Evolutionary conservation across 2,329 filamentous ascomycete species (phyloP).

Genomic region (Arachnomyces sp.): DNA sequence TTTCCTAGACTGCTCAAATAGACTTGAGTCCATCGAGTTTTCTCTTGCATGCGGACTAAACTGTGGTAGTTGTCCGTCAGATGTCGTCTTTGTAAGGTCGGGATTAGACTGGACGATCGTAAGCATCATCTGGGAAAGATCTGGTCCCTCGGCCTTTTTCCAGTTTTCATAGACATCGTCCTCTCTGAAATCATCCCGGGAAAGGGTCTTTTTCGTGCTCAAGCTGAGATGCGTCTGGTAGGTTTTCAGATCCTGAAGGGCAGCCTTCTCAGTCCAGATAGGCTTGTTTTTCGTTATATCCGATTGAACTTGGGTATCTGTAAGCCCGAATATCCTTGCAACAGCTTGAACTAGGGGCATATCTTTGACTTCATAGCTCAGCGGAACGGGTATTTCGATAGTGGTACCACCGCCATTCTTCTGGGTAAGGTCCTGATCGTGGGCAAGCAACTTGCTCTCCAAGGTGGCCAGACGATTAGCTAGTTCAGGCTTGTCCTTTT

Average conservation of each 20-base stretch:
- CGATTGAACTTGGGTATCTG: slow-evolving; percentile 68
- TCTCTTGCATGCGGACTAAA: slow-evolving; percentile 39
- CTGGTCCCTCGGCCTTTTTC: slow-evolving; percentile 81
- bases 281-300: slow-evolving; percentile 77
- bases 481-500: slow-evolving; percentile 76
- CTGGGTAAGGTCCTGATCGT: slow-evolving; percentile 75
- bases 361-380: slow-evolving; percentile 90
- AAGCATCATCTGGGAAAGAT: slow-evolving; percentile 87
- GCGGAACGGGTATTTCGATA: slow-evolving; percentile 71
- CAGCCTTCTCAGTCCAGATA: slow-evolving; percentile 84
- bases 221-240: slow-evolving; percentile 86
- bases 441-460: slow-evolving; percentile 87
- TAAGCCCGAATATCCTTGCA: slow-evolving; percentile 73
- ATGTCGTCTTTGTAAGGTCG: slow-evolving; percentile 69
- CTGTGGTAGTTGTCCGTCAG: slow-evolving; percentile 50
- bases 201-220: slow-evolving; percentile 66
- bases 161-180: slow-evolving; percentile 83
- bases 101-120: slow-evolving; percentile 81
- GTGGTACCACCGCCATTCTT: slow-evolving; percentile 48
- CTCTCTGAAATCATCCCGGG: slow-evolving; percentile 77
- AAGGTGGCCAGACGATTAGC: slow-evolving; percentile 68
- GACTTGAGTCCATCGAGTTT: slow-evolving; percentile 30
- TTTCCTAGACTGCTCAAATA: slow-evolving; percentile 40
- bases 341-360: slow-evolving; percentile 91
- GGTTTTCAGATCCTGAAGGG: slow-evolving; percentile 80